These are phyloP conservation scores for Pyrenophora seminiperda DNA, from an alignment of 2,329 filamentous ascomycete genomes.

Conservation along the genomic window DNA sequence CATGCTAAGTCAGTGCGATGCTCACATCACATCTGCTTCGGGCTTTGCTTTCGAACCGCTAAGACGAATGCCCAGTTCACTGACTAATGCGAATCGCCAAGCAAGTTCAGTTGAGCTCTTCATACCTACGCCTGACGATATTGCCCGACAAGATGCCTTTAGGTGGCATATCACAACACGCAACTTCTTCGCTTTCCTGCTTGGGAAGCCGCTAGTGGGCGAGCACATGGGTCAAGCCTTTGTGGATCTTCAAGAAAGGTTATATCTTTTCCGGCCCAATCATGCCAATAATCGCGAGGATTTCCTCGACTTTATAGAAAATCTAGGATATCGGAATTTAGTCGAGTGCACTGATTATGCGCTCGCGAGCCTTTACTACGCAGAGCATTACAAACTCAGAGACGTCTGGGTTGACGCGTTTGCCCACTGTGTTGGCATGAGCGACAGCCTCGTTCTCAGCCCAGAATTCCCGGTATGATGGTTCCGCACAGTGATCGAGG, in stretches of 20 bases:
- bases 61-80: slow-evolving; percentile 25
- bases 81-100: slow-evolving; percentile 50
- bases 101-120: slow-evolving; percentile 62
- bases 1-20: slow-evolving; percentile 59
- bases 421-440: slow-evolving; percentile 79
- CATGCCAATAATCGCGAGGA: slow-evolving; percentile 64
- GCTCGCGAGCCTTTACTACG: slow-evolving; percentile 68
- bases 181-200: slow-evolving; percentile 76
- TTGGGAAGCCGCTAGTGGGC: slow-evolving; percentile 69
- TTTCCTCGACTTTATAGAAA: slow-evolving; percentile 68
- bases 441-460: slow-evolving; percentile 61
- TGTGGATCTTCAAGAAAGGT: slow-evolving; percentile 66
- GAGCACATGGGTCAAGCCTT: slow-evolving; percentile 67
- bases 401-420: slow-evolving; percentile 76
- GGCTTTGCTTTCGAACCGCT: slow-evolving; percentile 12
- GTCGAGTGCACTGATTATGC: slow-evolving; percentile 70
- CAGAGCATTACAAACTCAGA: slow-evolving; percentile 67
- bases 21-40: slow-evolving; percentile 33
- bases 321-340: slow-evolving; percentile 72
- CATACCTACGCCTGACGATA: slow-evolving; percentile 66
- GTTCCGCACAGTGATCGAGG: slow-evolving; percentile 3
- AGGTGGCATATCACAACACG: slow-evolving; percentile 70
- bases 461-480: slow-evolving; percentile 65
- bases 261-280: slow-evolving; percentile 64
- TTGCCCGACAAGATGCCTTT: slow-evolving; percentile 61